Base-by-base conservation (phyloP, 805 yeast species). In the Wickerhamia fluorescens region DNA sequence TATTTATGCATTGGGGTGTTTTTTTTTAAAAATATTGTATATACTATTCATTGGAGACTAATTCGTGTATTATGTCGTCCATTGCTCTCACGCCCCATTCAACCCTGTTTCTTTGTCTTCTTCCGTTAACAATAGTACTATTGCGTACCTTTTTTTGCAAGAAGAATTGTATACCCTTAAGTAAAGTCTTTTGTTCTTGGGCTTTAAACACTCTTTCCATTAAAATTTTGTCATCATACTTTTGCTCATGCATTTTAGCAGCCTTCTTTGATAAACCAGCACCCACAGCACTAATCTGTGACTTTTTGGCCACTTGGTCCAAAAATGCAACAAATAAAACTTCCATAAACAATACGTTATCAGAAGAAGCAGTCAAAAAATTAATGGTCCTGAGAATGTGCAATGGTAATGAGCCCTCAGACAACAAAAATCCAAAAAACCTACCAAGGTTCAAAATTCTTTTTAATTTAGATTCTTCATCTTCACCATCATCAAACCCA, bases 381-480 rank as follows among this genome's bases (percentile, higher is more conserved):
- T 89, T 82, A 18, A 84, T 71, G 5, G 75, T 76, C 40, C 81
- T 73, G 39, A 92, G 64, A 2, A 82, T 56, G 45, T 84, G 88
- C 27, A 92, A 60, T 3, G 86, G 75, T 36, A 89, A 59, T 0
- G 78, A 67, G 1, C 82, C 84, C 43, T 83, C 86, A 3, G 82
- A 75, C 11, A 88, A 69, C 24, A 92, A 49, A 28, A 60, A 63
- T 1, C 95, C 97, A 45, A 73, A 92, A 39, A 92, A 75, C 34
- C 85, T 67, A 3, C 95, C 96, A 40, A 78, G 61, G 40, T 84
- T 85, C 25, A 82, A 66, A 14, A 78, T 63, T 40, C 72, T 72
- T 41, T 71, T 72, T 20, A 83, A 50, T 40, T 73, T 71, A 6
- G 63, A 44, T 24, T 73, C 78, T 18, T 77, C 88, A 37, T 67